Conservation (phyloP, 441 rosid genomes). For the Eugenia klotzschiana region DNA sequence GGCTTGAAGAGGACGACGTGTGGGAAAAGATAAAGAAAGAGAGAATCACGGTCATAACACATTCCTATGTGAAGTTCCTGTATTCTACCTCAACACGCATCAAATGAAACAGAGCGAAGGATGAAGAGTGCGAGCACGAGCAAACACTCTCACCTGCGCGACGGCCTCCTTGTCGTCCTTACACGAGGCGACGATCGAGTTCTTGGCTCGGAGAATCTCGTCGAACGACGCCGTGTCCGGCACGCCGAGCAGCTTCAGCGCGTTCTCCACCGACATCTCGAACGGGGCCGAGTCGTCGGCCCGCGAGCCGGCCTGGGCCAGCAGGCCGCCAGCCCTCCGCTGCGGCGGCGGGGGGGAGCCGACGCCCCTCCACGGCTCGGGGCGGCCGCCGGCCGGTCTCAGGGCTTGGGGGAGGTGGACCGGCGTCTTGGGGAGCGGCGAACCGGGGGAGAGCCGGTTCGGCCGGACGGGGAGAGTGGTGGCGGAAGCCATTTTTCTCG, state of each 20-base stretch:
- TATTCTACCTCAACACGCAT: background rate
- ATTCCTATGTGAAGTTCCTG: background rate
- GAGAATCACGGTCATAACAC: background rate
- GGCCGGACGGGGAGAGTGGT: conserved; percentile 57
- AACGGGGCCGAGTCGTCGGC: conserved; percentile 82
- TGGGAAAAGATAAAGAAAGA: background rate
- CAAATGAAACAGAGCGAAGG: background rate
- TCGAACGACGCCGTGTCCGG: conserved; percentile 81
- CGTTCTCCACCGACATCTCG: conserved; percentile 91
- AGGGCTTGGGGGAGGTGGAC: conserved; percentile 6
- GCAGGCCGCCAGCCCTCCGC: conserved; percentile 2
- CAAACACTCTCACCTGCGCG: conserved; percentile 42
- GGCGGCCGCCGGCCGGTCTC: conserved; percentile 9
- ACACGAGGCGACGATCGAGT: conserved; percentile 51
- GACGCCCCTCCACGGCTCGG: conserved; percentile 30
- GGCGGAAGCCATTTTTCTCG: conserved; percentile 36
- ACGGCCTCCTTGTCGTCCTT: conserved; percentile 67
- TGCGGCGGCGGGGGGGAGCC: conserved; percentile 14
- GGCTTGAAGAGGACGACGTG: too few species aligned
- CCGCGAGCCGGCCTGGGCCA: conserved; percentile 49
- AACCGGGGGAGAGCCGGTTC: conserved; percentile 32
- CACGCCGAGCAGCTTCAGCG: conserved; percentile 87
- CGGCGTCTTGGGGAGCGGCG: conserved; percentile 20
- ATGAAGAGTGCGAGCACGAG: background rate
- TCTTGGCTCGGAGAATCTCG: conserved; percentile 89